Conservation (phyloP, 1,284 basidiomycete species). For the Coniferiporia weirii region DNA sequence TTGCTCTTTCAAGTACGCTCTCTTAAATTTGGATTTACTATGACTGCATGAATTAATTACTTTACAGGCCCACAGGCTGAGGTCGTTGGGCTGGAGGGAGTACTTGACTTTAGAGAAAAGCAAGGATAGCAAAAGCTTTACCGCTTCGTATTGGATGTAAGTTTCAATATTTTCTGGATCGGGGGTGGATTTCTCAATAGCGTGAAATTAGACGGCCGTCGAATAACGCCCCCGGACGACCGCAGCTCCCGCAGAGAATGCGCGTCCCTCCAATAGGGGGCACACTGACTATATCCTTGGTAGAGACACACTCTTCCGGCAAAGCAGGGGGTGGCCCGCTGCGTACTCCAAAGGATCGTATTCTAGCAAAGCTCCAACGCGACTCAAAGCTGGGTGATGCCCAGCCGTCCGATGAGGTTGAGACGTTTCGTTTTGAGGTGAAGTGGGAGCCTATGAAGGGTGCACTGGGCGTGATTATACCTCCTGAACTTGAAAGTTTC, state of each 20-base stretch:
- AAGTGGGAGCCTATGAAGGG: slow-evolving; percentile 62
- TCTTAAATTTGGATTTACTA: not conserved
- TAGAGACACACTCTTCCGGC: slow-evolving; percentile 33
- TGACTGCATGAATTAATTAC: not conserved
- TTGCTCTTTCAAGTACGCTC: slow-evolving; percentile 65
- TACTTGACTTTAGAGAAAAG: slow-evolving; percentile 61
- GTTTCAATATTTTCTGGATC: slow-evolving; percentile 25
- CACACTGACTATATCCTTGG: slow-evolving; percentile 45
- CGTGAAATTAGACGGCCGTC: slow-evolving; percentile 40
- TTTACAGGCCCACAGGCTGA: slow-evolving; percentile 59
- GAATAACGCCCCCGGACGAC: slow-evolving; percentile 29
- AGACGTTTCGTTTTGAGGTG: slow-evolving; percentile 51
- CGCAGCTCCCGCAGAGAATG: slow-evolving; percentile 27
- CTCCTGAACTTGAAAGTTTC: slow-evolving; percentile 37
- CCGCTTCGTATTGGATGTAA: slow-evolving; percentile 73
- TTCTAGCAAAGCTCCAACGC: slow-evolving; percentile 57
- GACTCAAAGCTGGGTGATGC: slow-evolving; percentile 48
- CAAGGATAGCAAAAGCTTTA: slow-evolving; percentile 58
- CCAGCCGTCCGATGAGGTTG: slow-evolving; percentile 65
- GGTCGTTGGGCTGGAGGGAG: slow-evolving; percentile 74
- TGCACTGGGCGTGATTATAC: slow-evolving; percentile 51
- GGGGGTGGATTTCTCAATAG: slow-evolving; percentile 22
- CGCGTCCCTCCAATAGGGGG: slow-evolving; percentile 52
- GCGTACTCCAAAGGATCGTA: slow-evolving; percentile 46
- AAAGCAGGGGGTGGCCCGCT: slow-evolving; percentile 35